phyloP scores from a whole-genome alignment of 1,284 basidiomycete genomes.

The Marasmius sp. region DNA sequence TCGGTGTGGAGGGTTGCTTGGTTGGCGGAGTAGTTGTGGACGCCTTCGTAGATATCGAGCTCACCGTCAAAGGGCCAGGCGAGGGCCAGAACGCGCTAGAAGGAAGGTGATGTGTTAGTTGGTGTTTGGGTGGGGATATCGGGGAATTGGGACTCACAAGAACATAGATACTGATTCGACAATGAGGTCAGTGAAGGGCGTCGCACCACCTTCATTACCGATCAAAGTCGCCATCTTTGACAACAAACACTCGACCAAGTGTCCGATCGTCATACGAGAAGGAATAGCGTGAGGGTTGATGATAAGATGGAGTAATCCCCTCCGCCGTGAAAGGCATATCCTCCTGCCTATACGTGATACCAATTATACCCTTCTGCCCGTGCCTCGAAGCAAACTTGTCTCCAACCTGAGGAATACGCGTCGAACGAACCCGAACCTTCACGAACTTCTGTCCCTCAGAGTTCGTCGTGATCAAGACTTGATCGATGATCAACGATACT shows the following conservation, averaged over 20 bases:
- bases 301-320: no score
- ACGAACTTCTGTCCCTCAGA: conserved; percentile 97
- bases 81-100: conserved; percentile 53
- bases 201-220: no score
- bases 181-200: no score
- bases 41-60: conserved; percentile 86
- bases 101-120: conserved; percentile 2
- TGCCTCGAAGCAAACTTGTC: no score
- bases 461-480: conserved; percentile 96
- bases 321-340: no score
- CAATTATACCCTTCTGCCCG: no score
- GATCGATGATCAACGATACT: conserved; percentile 98
- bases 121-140: background rate
- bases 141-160: conserved; percentile 38
- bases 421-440: conserved; percentile 95
- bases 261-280: no score
- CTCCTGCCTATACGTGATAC: no score
- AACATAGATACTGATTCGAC: no score
- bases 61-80: conserved; percentile 59
- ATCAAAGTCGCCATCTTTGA: no score
- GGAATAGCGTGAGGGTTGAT: no score
- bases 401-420: conserved; percentile 95
- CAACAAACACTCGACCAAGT: no score
- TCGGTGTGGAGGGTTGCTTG: conserved; percentile 81
- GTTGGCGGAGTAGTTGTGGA: conserved; percentile 76